A percentile compares a stretch with the other conserved stretches of the same genome.
phyloP scores from a whole-genome alignment of 2,329 filamentous ascomycete genomes.

The Trichoderma atrobrunneum region DNA sequence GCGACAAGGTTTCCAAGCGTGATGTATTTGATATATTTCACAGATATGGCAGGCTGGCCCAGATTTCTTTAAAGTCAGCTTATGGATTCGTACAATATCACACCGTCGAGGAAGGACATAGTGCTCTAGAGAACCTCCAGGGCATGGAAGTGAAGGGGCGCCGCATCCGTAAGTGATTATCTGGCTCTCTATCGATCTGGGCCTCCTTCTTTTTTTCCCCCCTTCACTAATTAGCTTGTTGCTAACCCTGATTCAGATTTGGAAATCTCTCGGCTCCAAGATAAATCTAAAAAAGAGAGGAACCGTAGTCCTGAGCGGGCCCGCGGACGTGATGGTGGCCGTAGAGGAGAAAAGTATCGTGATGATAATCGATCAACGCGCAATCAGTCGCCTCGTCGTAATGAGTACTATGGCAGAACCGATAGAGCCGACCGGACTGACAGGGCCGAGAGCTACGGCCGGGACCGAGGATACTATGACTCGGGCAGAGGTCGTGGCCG shows the following conservation, averaged over 20 bases:
- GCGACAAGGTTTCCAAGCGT: slow-evolving; percentile 87
- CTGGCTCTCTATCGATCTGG: background rate
- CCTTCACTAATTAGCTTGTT: background rate
- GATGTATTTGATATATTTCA: slow-evolving; percentile 93
- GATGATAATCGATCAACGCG: slow-evolving; percentile 64
- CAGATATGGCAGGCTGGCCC: slow-evolving; percentile 78
- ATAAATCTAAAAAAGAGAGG: slow-evolving; percentile 63
- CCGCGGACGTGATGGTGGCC: slow-evolving; percentile 41
- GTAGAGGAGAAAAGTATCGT: slow-evolving; percentile 47
- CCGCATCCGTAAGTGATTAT: slow-evolving; percentile 73
- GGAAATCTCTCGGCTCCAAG: slow-evolving; percentile 85
- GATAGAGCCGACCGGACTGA: slow-evolving; percentile 46
- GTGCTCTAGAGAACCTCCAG: slow-evolving; percentile 75
- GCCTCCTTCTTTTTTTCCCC: background rate
- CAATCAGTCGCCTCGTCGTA: slow-evolving; percentile 56
- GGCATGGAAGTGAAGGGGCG: slow-evolving; percentile 80
- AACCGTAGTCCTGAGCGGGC: slow-evolving; percentile 60
- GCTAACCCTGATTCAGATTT: slow-evolving; percentile 60
- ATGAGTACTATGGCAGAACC: slow-evolving; percentile 55
- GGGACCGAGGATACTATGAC: slow-evolving; percentile 44
- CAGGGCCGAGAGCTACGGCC: slow-evolving; percentile 44
- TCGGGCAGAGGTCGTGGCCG: slow-evolving; percentile 52
- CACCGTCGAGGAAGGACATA: slow-evolving; percentile 67
- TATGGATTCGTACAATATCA: slow-evolving; percentile 97
- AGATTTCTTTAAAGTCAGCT: slow-evolving; percentile 94